These are phyloP conservation scores for Ophiostoma quercus DNA, from an alignment of 2,329 filamentous ascomycete genomes.

Conservation along the genomic window DNA sequence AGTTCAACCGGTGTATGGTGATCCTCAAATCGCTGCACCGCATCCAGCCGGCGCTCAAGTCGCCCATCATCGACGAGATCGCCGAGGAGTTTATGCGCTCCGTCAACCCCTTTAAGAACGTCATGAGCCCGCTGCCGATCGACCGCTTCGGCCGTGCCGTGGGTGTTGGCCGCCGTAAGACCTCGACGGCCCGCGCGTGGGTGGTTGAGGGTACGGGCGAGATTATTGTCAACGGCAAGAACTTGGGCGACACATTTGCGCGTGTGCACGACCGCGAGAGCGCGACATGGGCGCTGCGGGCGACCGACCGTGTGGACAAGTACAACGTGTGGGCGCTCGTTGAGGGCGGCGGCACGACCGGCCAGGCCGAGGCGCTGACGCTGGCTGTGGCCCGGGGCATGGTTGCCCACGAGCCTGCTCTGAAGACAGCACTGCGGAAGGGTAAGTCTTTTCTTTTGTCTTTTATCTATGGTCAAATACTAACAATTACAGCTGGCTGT, in stretches of 20 bases:
- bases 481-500: conserved; percentile 65
- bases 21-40: conserved; percentile 75
- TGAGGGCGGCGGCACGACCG: conserved; percentile 82
- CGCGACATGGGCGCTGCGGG: conserved; percentile 82
- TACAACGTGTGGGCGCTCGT: conserved; percentile 93
- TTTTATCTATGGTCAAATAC: not conserved
- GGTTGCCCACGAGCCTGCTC: conserved; percentile 80
- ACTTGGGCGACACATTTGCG: conserved; percentile 74
- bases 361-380: conserved; percentile 91
- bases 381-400: conserved; percentile 84
- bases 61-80: conserved; percentile 59
- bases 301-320: conserved; percentile 79
- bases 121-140: conserved; percentile 57
- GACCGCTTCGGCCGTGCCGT: conserved; percentile 74
- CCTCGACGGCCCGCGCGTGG: conserved; percentile 76
- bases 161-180: conserved; percentile 81
- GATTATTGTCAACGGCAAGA: conserved; percentile 83
- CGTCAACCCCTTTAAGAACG: conserved; percentile 64
- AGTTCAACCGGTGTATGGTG: conserved; percentile 71
- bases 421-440: conserved; percentile 82
- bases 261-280: conserved; percentile 92
- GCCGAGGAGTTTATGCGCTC: conserved; percentile 68
- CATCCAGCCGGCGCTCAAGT: conserved; percentile 75
- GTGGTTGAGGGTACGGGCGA: conserved; percentile 91
- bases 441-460: conserved; percentile 48